Conservation (phyloP, 2,329 filamentous ascomycete genomes). For the Aspergillus viridinutans region DNA sequence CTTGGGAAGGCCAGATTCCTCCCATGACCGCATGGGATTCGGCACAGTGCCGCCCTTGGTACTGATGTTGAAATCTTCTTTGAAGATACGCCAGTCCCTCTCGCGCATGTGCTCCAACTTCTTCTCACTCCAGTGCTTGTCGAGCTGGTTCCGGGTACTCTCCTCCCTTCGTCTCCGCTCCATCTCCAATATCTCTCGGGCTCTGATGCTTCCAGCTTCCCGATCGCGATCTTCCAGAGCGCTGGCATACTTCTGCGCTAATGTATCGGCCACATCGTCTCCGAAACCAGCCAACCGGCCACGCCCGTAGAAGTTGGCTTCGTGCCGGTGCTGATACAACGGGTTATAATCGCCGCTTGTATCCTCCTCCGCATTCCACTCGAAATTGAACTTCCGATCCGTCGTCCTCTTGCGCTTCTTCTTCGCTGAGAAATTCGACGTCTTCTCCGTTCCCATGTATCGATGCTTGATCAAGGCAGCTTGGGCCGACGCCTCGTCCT, state of each 20-base stretch:
- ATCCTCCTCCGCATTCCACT: constrained; percentile 94
- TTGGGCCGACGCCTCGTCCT: constrained; percentile 62
- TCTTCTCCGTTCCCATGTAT: constrained; percentile 89
- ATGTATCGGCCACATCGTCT: constrained; percentile 52
- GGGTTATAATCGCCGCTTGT: constrained; percentile 81
- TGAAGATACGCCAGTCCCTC: constrained; percentile 98
- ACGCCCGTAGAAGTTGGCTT: constrained; percentile 66
- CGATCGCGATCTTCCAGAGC: constrained; percentile 70
- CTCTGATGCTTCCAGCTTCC: constrained; percentile 71
- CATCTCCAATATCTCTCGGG: constrained; percentile 77
- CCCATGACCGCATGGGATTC: constrained; percentile 94
- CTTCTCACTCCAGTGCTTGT: constrained; percentile 97
- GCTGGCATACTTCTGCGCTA: constrained; percentile 56
- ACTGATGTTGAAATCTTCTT: constrained; percentile 95
- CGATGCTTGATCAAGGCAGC: constrained; percentile 69
- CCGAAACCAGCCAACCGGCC: constrained; percentile 64
- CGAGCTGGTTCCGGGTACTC: constrained; percentile 67
- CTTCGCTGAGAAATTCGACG: constrained; percentile 87
- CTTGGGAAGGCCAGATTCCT: constrained; percentile 75
- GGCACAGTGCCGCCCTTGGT: constrained; percentile 90
- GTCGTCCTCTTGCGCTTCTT: constrained; percentile 93
- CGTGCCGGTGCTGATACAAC: constrained; percentile 65
- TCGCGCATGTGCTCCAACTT: constrained; percentile 88
- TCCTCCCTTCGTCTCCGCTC: constrained; percentile 73
- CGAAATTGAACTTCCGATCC: constrained; percentile 98